Percentiles rank a stretch among this genome's conserved stretches.
These are phyloP conservation scores for Backusella australiensis DNA, from an alignment of 192 early-diverging fungal species.

Conservation along the genomic window DNA sequence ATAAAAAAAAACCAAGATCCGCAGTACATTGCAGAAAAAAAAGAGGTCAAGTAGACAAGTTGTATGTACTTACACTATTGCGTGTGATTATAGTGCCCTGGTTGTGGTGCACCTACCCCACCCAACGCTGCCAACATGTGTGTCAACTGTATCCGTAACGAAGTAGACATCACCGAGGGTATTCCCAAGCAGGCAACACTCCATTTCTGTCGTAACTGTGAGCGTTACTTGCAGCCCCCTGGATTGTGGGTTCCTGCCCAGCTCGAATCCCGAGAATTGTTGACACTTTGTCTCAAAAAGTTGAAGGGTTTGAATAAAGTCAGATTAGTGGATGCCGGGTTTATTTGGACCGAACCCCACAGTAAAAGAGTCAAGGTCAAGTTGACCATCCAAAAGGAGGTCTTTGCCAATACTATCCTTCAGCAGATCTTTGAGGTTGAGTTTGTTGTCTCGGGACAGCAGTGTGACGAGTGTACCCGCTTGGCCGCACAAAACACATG, in stretches of 20 bases:
- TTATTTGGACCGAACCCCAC: constrained; percentile 94
- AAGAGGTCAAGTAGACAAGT: neutral
- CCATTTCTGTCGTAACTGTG: constrained; percentile 96
- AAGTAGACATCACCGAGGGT: constrained; percentile 98
- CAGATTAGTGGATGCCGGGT: constrained; percentile 93
- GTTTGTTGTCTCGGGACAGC: constrained; percentile 87
- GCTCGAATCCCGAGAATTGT: constrained; percentile 87
- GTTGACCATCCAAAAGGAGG: constrained; percentile 98
- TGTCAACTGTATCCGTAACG: constrained; percentile 94
- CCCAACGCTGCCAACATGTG: constrained; percentile 99
- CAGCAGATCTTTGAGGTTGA: constrained; percentile 97
- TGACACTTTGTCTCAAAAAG: constrained; percentile 92
- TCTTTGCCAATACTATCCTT: constrained; percentile 90
- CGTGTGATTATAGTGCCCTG: constrained; percentile 27
- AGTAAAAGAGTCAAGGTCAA: constrained; percentile 94
- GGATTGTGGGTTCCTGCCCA: constrained; percentile 85
- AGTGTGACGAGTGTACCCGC: constrained; percentile 93
- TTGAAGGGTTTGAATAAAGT: constrained; percentile 90
- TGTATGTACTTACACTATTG: neutral
- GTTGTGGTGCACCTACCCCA: constrained; percentile 88
- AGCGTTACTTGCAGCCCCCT: constrained; percentile 96
- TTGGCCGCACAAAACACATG: constrained; percentile 97
- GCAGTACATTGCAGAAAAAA: neutral
- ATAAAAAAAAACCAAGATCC: neutral
- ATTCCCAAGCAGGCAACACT: constrained; percentile 96